Evolutionary conservation across 495 filamentous ascomycete genomes (phyloP).

Genomic region (Pseudevernia furfuracea): DNA sequence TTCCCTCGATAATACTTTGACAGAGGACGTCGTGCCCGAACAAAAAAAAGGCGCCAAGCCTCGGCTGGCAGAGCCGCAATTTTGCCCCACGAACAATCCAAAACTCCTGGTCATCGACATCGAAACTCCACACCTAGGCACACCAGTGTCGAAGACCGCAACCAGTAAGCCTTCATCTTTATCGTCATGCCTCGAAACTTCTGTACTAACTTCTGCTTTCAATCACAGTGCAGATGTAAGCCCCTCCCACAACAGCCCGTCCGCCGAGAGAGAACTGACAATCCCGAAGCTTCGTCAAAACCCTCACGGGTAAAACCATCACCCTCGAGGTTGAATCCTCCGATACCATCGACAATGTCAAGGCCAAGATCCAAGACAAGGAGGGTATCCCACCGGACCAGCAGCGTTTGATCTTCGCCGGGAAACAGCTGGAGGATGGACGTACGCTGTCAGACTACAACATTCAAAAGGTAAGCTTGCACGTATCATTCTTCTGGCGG

Average conservation of each 20-base stretch:
- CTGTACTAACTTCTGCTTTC: slow-evolving; percentile 27
- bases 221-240: slow-evolving; percentile 72
- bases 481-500: background rate
- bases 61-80: slow-evolving; percentile 2
- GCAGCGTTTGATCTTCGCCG: slow-evolving; percentile 98
- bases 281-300: slow-evolving; percentile 79
- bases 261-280: slow-evolving; percentile 5
- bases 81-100: slow-evolving; percentile 1
- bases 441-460: slow-evolving; percentile 98
- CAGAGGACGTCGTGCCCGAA: background rate
- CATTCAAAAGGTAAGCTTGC: slow-evolving; percentile 89
- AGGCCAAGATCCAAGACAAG: slow-evolving; percentile 98
- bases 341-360: slow-evolving; percentile 98
- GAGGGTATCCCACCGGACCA: slow-evolving; percentile 99
- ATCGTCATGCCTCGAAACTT: background rate
- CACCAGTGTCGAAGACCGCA: slow-evolving; percentile 46
- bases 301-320: slow-evolving; percentile 98
- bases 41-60: background rate
- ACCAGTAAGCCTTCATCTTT: slow-evolving; percentile 46
- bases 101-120: background rate
- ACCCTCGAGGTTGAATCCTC: slow-evolving; percentile 98
- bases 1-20: too few species aligned
- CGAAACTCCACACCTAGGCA: slow-evolving; percentile 7
- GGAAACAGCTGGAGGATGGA: slow-evolving; percentile 99
- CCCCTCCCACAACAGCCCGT: slow-evolving; percentile 14